Conservation (phyloP, 2,329 filamentous ascomycete species). For the Xylaria sp. region DNA sequence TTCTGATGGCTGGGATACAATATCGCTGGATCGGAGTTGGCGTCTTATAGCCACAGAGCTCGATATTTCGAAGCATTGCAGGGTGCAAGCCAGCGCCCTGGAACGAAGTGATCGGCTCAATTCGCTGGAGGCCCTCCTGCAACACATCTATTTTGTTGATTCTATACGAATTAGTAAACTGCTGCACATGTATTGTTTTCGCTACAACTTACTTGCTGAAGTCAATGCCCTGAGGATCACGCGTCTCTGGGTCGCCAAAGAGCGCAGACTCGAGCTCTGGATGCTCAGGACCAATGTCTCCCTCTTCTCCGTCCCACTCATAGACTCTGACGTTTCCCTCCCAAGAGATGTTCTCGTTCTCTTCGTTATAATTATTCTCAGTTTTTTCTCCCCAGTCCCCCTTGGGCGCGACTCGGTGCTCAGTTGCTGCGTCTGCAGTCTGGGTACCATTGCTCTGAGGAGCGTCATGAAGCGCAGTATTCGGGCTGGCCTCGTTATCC, state of each 20-base stretch:
- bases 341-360: slow-evolving; percentile 53
- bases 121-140: slow-evolving; percentile 67
- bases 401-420: slow-evolving; percentile 35
- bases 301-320: slow-evolving; percentile 85
- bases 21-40: slow-evolving; percentile 92
- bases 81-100: slow-evolving; percentile 86
- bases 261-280: slow-evolving; percentile 78
- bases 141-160: slow-evolving; percentile 65
- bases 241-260: slow-evolving; percentile 70
- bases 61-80: slow-evolving; percentile 80
- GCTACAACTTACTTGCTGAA: slow-evolving; percentile 54
- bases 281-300: slow-evolving; percentile 82
- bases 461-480: slow-evolving; percentile 49
- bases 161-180: slow-evolving; percentile 51
- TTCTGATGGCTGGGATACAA: slow-evolving; percentile 80
- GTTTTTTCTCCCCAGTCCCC: slow-evolving; percentile 60
- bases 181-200: neutral
- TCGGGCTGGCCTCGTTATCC: slow-evolving; percentile 44
- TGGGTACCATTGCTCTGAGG: slow-evolving; percentile 22
- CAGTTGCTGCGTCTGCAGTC: slow-evolving; percentile 18
- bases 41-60: slow-evolving; percentile 73
- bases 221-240: slow-evolving; percentile 62
- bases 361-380: slow-evolving; percentile 61
- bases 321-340: slow-evolving; percentile 74
- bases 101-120: slow-evolving; percentile 69